Conservation (phyloP, 768 basidiomycete genomes). For the Rickenella mellea region DNA sequence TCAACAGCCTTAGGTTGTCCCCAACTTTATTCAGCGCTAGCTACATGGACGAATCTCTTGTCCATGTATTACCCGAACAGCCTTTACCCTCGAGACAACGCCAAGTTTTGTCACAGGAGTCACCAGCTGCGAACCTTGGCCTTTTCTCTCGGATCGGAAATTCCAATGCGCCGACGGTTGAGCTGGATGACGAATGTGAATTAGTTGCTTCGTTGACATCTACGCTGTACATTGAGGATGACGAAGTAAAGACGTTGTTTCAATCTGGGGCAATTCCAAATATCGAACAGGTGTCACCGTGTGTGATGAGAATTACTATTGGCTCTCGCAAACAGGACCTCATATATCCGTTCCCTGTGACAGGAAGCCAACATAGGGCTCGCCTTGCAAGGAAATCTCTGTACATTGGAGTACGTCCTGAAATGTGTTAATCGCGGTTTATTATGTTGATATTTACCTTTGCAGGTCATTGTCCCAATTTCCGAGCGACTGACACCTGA, state of each 20-base stretch:
- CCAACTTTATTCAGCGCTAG: slow-evolving; percentile 15
- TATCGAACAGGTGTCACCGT: slow-evolving; percentile 21
- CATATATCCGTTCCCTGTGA: slow-evolving; percentile 35
- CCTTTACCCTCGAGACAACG: slow-evolving; percentile 2
- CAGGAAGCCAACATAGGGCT: slow-evolving; percentile 24
- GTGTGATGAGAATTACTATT: slow-evolving; percentile 21
- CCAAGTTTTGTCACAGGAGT: too few relatives aligned
- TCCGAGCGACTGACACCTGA: slow-evolving; percentile 11
- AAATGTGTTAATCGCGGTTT: slow-evolving; percentile 1
- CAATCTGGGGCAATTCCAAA: slow-evolving; percentile 7
- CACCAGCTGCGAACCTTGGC: neutral
- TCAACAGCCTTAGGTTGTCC: too few relatives aligned
- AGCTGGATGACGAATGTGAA: slow-evolving; percentile 12
- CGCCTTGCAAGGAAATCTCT: slow-evolving; percentile 46
- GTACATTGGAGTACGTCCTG: slow-evolving; percentile 29
- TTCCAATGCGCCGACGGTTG: slow-evolving; percentile 8
- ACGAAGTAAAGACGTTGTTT: slow-evolving; percentile 5
- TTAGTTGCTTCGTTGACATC: slow-evolving; percentile 6
- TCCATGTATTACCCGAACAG: slow-evolving; percentile 13
- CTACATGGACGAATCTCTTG: slow-evolving; percentile 11
- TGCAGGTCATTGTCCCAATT: slow-evolving; percentile 20
- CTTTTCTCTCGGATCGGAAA: slow-evolving; percentile 11
- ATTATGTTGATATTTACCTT: slow-evolving; percentile 18
- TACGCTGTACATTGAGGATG: slow-evolving; percentile 7
- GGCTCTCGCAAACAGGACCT: slow-evolving; percentile 18